A percentile compares a stretch with the other conserved stretches of the same genome.
Evolutionary conservation across 1,284 basidiomycete genomes (phyloP).

Genomic region (Papiliotrema flavescens): DNA sequence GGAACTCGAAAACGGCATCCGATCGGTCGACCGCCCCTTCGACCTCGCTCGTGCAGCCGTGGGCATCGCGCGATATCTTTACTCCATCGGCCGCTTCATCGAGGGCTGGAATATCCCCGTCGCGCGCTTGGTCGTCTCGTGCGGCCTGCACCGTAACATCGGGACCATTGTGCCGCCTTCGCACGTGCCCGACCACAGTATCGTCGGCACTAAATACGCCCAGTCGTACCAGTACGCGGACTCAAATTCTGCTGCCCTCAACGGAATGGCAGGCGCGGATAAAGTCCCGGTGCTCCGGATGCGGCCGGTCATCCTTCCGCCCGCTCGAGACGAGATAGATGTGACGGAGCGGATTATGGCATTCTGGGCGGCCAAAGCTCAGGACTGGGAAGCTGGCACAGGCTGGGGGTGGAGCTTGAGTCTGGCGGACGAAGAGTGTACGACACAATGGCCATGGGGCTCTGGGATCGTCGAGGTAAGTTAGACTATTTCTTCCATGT

Average conservation of each 20-base stretch:
- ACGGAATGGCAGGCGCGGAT: neutral
- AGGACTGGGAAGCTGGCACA: slow-evolving; percentile 29
- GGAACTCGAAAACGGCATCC: slow-evolving; percentile 31
- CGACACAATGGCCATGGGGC: slow-evolving; percentile 33
- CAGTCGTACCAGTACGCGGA: slow-evolving; percentile 8
- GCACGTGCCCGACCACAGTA: neutral
- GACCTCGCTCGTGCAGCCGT: slow-evolving; percentile 32
- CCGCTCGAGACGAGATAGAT: slow-evolving; percentile 34
- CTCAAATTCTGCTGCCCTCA: neutral
- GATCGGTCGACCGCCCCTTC: slow-evolving; percentile 29
- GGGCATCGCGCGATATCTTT: slow-evolving; percentile 30
- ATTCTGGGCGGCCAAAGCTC: slow-evolving; percentile 39
- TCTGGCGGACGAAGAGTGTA: slow-evolving; percentile 29
- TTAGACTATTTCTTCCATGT: too few species aligned
- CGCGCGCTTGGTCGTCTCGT: slow-evolving; percentile 26
- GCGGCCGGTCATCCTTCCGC: slow-evolving; percentile 34
- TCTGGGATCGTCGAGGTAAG: slow-evolving; percentile 22
- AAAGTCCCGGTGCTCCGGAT: slow-evolving; percentile 20
- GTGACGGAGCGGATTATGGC: slow-evolving; percentile 31
- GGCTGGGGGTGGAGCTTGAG: slow-evolving; percentile 34
- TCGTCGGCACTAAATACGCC: slow-evolving; percentile 9
- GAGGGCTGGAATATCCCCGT: slow-evolving; percentile 38
- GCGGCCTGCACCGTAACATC: slow-evolving; percentile 29
- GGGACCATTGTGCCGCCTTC: neutral
- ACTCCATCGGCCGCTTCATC: slow-evolving; percentile 29